Base-by-base conservation (phyloP, 768 basidiomycete species). In the Russula lepida region DNA sequence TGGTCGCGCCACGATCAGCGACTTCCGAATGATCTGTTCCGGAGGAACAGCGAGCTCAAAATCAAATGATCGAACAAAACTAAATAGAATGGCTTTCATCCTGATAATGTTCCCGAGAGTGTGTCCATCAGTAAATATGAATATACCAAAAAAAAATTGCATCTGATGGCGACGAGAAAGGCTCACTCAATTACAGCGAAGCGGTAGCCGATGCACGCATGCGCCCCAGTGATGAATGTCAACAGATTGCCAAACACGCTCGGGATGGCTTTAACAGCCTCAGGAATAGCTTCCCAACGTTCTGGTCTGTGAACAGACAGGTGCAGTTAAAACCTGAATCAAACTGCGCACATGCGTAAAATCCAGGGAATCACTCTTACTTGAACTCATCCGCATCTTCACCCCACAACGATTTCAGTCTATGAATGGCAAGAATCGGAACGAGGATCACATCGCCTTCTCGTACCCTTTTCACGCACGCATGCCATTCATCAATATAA, bases 51-150 rank as follows among this genome's bases (percentile, higher is more conserved):
- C 64, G 13, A 68, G 55, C 37, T 60, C 63, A 46, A 68, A 68
- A 19, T 67, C 67, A 51, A 70, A 70, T 13, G 69, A 56, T 17
- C 69, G 69, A 21, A 68, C 52, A 32, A 70, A 58, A 15, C 62
- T 55, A 52, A 69, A 70, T 3, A 70, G 1, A 41, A 70, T 47
- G 0, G 69, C 67, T 49, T 70, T 70, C 55, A 59, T 65, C 62
- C 69, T 70, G 47, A 30, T 37, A 30, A 41, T n/a, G n/a, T 17
- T 8, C 27, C 50, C 2, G 8, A 28, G 39, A 39, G 21, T 4
- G 17, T 27, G 28, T 39, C 25, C 35, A 30, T 47, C 15, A 17
- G 25, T 32, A 23, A 47, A 17, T n/a, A 13, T n/a, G n/a, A n/a
- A n/a, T n/a, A 23, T 17, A n/a, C n/a, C 23, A n/a, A 15, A 25